Conservation (phyloP, 345 rosid species). For the Excoecaria cochinchinensis region DNA sequence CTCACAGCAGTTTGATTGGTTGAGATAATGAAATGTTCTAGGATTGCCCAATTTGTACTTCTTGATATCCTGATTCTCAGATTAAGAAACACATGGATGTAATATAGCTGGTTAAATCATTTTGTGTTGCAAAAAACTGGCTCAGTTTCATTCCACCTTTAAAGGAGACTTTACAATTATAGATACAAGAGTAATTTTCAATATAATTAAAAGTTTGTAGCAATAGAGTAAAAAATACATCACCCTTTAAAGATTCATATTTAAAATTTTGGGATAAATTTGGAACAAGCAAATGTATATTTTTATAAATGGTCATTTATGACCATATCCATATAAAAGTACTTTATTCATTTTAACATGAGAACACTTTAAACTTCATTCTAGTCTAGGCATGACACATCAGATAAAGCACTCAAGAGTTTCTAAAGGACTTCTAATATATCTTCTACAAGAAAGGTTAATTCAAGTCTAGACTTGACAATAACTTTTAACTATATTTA, state of each 20-base stretch:
- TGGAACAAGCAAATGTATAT: neutral
- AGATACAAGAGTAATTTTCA: neutral
- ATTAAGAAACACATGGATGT: neutral
- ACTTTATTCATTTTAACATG: neutral
- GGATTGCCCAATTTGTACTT: conserved; percentile 81
- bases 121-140: neutral
- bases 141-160: neutral
- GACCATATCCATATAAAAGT: neutral
- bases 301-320: neutral
- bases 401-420: neutral
- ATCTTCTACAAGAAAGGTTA: neutral
- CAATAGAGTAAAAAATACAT: neutral
- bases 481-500: too few species aligned
- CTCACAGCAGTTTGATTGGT: conserved; percentile 83
- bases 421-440: neutral
- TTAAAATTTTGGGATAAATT: neutral
- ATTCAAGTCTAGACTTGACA: neutral
- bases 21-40: conserved; percentile 84
- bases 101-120: neutral
- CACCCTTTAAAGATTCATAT: neutral
- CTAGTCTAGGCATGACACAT: neutral
- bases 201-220: neutral
- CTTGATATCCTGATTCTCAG: conserved; percentile 61
- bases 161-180: neutral
- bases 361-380: too few species aligned